Evolutionary conservation across 345 rosid species (phyloP), one percentile per base, ranked within the genome.

Genomic region (Linum lewisii): DNA sequence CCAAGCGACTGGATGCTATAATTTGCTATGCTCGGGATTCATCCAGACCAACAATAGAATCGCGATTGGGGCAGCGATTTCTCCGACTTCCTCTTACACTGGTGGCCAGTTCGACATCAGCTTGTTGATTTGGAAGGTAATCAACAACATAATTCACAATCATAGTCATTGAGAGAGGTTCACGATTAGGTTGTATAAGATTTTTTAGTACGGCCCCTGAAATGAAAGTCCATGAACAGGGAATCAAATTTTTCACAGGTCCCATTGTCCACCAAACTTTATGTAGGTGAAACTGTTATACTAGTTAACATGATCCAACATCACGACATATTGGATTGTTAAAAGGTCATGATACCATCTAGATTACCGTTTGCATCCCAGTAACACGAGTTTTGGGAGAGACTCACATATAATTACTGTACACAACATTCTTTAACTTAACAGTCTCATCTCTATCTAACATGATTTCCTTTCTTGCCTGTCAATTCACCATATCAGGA

Each of bases 31-130:
- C 63, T 87, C 99, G 2, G 99, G 99, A 32, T 94, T 94, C 34
- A 84, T 94, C 24, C 99, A 94, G 70, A 94, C 99, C 26, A 88
- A 85, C 68, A 81, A 73, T 19, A 62, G 78, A 72, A 78, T 94
- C 38, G 97, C 97, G 7, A 83, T 94, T 1, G 99, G 99, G 51
- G 97, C 99, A 61, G 96, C 97, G 2, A 94, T 94, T 67, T 85
- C 97, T 60, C 97, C 99, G 19, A 80, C 88, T 15, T 94, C 99
- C n/a, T 69, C 92, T 2, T 90, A 84, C 66, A 66, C 10, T 23
- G 99, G 95, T 5, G 87, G 97, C 21, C 99, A 94, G 65, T 94
- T 94, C 60, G 99, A 94, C 49, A 94, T 94, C 14, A 90, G 97
- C 74, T 71, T 94, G 61, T 61, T 94, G 61, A 67, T 94, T 57